Conservation (phyloP, 2,329 filamentous ascomycete species). For the Tolypocladium ophioglossoides region DNA sequence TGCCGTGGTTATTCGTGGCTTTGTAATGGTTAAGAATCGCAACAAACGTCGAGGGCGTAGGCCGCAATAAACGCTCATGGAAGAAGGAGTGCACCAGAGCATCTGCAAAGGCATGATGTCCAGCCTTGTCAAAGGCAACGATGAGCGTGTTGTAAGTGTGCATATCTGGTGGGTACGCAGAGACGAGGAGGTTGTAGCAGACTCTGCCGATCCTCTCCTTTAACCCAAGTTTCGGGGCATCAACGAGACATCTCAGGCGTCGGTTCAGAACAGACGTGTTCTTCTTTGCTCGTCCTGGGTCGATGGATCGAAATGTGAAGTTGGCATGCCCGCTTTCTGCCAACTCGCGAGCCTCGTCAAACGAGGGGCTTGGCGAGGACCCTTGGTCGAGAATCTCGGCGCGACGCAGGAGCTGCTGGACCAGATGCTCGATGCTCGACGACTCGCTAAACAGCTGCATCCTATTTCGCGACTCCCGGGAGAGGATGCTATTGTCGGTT, state of each 20-base stretch:
- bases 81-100: slow-evolving; percentile 42
- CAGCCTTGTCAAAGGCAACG: slow-evolving; percentile 46
- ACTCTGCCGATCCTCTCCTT: slow-evolving; percentile 29
- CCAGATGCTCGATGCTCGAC: slow-evolving; percentile 14
- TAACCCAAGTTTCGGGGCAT: slow-evolving; percentile 11
- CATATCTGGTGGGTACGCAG: slow-evolving; percentile 50
- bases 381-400: slow-evolving; percentile 12
- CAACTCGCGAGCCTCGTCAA: slow-evolving; percentile 17
- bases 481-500: slow-evolving; percentile 6
- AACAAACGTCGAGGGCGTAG: slow-evolving; percentile 37
- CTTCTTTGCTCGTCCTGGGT: slow-evolving; percentile 12
- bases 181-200: slow-evolving; percentile 57
- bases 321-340: slow-evolving; percentile 4
- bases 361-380: slow-evolving; percentile 13
- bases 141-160: slow-evolving; percentile 64
- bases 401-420: slow-evolving; percentile 19
- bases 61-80: slow-evolving; percentile 28
- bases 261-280: slow-evolving; percentile 18
- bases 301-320: slow-evolving; percentile 18
- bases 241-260: slow-evolving; percentile 17
- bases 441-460: slow-evolving; percentile 17
- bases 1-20: slow-evolving; percentile 25
- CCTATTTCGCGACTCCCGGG: slow-evolving; percentile 12
- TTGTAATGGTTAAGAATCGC: slow-evolving; percentile 42
- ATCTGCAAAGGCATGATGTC: slow-evolving; percentile 38